phyloP scores from a whole-genome alignment of 441 rosid genomes.

The Raphanus hybrid region DNA sequence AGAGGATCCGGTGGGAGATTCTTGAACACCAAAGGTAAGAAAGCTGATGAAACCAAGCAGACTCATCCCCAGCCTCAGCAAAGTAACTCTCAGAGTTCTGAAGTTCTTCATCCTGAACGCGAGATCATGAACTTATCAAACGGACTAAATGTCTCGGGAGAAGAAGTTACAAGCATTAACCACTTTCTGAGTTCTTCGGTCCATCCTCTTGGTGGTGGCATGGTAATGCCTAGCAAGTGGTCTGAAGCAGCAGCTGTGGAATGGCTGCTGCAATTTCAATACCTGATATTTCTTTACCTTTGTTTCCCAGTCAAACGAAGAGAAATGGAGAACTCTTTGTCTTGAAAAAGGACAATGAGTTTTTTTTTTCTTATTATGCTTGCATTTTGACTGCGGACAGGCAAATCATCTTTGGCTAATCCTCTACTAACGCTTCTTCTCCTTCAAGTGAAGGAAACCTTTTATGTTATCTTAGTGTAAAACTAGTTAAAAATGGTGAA shows the following conservation, averaged over 20 bases:
- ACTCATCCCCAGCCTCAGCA: conserved; percentile 46
- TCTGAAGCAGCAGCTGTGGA: conserved; percentile 56
- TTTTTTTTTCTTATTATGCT: conserved; percentile 12
- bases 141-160: conserved; percentile 43
- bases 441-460: background rate
- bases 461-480: conserved; percentile 19
- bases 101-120: conserved; percentile 67
- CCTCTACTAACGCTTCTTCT: conserved; percentile 40
- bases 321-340: conserved; percentile 9
- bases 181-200: conserved; percentile 41
- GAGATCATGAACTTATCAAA: conserved; percentile 60
- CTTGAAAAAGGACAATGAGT: conserved; percentile 29
- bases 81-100: conserved; percentile 75
- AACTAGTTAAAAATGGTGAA: conserved; percentile 24
- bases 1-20: conserved; percentile 93
- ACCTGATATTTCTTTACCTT: conserved; percentile 38
- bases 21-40: conserved; percentile 62
- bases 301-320: conserved; percentile 47
- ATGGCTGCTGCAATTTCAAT: conserved; percentile 55
- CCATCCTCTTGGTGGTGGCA: conserved; percentile 56
- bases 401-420: conserved; percentile 98
- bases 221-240: conserved; percentile 73
- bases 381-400: conserved; percentile 60
- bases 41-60: conserved; percentile 25
- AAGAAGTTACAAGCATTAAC: conserved; percentile 75